Conservation (phyloP, 225 moss, liverwort and hornwort genomes). For the Climacium dendroides region DNA sequence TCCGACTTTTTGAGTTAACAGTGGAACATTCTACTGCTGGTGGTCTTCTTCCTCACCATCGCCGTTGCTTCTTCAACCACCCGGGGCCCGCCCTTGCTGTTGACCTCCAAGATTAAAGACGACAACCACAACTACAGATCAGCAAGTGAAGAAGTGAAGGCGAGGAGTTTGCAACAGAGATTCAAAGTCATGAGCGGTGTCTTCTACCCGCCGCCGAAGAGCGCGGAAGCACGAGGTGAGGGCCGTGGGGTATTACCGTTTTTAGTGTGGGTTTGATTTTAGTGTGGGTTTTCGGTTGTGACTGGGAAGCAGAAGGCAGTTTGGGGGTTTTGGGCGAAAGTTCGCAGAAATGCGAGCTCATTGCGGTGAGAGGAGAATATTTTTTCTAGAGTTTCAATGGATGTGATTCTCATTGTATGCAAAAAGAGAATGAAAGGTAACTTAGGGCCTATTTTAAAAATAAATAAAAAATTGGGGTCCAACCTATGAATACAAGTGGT, state of each 20-base stretch:
- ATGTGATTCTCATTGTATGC: neutral
- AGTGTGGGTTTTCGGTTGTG: neutral
- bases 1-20: neutral
- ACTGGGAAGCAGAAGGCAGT: too few species aligned
- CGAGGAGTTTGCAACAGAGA: neutral
- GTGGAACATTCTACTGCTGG: neutral
- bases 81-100: neutral
- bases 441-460: too few species aligned
- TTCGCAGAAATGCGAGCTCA: neutral
- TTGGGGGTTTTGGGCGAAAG: neutral
- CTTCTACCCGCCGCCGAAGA: neutral
- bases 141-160: too few species aligned
- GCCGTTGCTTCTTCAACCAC: neutral
- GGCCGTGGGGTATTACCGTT: neutral
- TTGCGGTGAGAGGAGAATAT: neutral
- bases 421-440: neutral
- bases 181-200: neutral
- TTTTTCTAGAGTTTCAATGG: too few species aligned
- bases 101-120: neutral
- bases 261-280: neutral
- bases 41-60: neutral
- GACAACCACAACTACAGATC: neutral
- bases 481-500: too few species aligned
- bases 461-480: too few species aligned
- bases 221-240: neutral